A percentile compares a stretch with the other conserved stretches of the same genome.
These are phyloP conservation scores for Cyclaneusma minus DNA, from an alignment of 2,329 filamentous ascomycete species.

Conservation along the genomic window DNA sequence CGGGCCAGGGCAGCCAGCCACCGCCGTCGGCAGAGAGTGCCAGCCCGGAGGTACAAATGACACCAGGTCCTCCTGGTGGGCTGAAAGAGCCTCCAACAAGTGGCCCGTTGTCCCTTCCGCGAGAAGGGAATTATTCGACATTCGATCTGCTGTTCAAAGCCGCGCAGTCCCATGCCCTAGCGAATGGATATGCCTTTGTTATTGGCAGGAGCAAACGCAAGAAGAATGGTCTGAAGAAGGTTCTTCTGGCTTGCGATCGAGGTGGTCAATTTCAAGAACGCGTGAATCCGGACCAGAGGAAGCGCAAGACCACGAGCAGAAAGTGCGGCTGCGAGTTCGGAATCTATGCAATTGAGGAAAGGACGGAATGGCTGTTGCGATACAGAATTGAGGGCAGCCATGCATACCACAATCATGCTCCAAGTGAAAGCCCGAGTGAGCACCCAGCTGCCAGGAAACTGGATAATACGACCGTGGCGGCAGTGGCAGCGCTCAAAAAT, in stretches of 20 bases:
- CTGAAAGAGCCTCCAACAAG: constrained; percentile 39
- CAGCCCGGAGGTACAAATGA: constrained; percentile 1
- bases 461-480: constrained; percentile 52
- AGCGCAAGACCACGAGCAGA: constrained; percentile 50
- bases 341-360: constrained; percentile 54
- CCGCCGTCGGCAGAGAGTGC: constrained; percentile 1
- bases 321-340: constrained; percentile 55
- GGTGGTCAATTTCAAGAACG: constrained; percentile 47
- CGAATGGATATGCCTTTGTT: constrained; percentile 52
- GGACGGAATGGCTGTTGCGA: constrained; percentile 50
- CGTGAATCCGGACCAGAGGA: constrained; percentile 29
- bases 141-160: constrained; percentile 49
- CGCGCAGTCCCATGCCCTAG: constrained; percentile 48
- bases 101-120: constrained; percentile 45
- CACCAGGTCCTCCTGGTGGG: constrained; percentile 23
- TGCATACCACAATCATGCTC: constrained; percentile 46
- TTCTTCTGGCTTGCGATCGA: constrained; percentile 50
- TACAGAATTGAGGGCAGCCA: constrained; percentile 44
- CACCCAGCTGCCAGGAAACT: constrained; percentile 51
- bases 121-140: constrained; percentile 47
- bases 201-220: constrained; percentile 50
- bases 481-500: constrained; percentile 50
- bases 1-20: background rate
- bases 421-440: constrained; percentile 50
- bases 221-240: constrained; percentile 51